Base-by-base conservation (phyloP, 352 stramenopile genomes). In the Phytophthora tubulina region DNA sequence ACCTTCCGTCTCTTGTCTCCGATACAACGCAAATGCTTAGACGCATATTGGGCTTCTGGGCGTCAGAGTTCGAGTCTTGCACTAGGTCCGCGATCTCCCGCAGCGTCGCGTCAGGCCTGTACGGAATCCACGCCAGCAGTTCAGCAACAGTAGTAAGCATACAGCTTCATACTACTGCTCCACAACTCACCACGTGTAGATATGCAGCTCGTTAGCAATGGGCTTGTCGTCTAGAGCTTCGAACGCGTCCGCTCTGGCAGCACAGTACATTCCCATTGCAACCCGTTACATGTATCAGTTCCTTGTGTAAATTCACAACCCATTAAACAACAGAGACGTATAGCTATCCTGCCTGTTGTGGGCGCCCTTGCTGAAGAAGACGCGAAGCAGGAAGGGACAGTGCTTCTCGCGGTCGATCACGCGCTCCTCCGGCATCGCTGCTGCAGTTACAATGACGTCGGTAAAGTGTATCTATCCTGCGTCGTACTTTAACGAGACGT, bases 1-100 rank as follows among this genome's bases (percentile, higher is more conserved):
- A 91, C 83, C 79, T 81, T 32, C 84, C 82, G 35, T 77, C 79
- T 41, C 76, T 72, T 41, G 85, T 83, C 51, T 86, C 77, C 5
- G 73, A 82, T 15, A 94, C 84, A 46, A 90, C 72, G 4, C 81
- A 90, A 32, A 92, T 84, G 41, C 79, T 87, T 55, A 94, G 76
- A 8, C 86, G 86, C 45, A 73, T 76, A 30, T 77, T 85, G 41
- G 79, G 62, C 62, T 88, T 86, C 50, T 76, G 78, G 7, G 84
- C 81, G 17, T 92, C 82, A 0, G 74, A 30, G 48, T 88, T 91
- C 14, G 81, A 80, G 55, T 92, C 84, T 60, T 91, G 84, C 27
- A 92, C 75, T n/a, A 94, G 71, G 51, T 91, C 86, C 3, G 82
- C 81, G 15, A 92, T 85, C 57, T 94, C 86, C 14, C 86, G 77